phyloP scores from a whole-genome alignment of 768 basidiomycete species.

The Calocybe gangraenosa region DNA sequence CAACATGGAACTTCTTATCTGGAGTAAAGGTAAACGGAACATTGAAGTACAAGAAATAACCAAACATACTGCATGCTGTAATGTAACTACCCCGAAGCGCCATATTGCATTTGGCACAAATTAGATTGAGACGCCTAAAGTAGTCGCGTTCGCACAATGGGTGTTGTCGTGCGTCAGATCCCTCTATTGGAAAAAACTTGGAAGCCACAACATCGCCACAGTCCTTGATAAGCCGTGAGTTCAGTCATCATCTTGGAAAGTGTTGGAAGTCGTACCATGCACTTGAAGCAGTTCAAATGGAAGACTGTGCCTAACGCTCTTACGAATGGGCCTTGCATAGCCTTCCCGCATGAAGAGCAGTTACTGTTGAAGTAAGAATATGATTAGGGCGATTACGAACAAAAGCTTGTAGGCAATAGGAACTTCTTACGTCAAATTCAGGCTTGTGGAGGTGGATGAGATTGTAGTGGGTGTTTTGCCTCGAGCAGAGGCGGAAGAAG shows the following conservation, averaged over 20 bases:
- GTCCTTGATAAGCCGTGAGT: slow-evolving; percentile 51
- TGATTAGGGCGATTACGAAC: slow-evolving; percentile 22
- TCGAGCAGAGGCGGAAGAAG: slow-evolving; percentile 34
- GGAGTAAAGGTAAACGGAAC: slow-evolving; percentile 14
- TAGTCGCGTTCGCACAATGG: slow-evolving; percentile 99
- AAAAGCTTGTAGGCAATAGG: slow-evolving; percentile 10
- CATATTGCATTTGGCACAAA: slow-evolving; percentile 93
- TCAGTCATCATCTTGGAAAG: slow-evolving; percentile 4
- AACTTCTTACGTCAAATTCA: slow-evolving; percentile 55
- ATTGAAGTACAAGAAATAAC: slow-evolving; percentile 9
- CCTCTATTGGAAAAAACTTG: slow-evolving; percentile 98
- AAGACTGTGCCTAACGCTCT: slow-evolving; percentile 91
- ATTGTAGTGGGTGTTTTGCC: slow-evolving; percentile 48
- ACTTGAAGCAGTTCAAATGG: slow-evolving; percentile 98
- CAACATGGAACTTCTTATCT: slow-evolving; percentile 99
- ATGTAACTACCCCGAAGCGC: slow-evolving; percentile 97
- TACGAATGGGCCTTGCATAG: slow-evolving; percentile 95
- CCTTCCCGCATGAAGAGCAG: slow-evolving; percentile 74
- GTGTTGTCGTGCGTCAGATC: slow-evolving; percentile 79
- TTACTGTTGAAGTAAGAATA: slow-evolving; percentile 24
- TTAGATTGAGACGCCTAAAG: slow-evolving; percentile 91
- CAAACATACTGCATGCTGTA: slow-evolving; percentile 87
- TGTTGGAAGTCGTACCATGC: slow-evolving; percentile 62
- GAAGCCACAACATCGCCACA: slow-evolving; percentile 95
- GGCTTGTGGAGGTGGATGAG: slow-evolving; percentile 52